Evolutionary conservation across 306 rosid species (phyloP), one percentile per base, ranked within the genome.

Genomic region (Acmispon strigosus): DNA sequence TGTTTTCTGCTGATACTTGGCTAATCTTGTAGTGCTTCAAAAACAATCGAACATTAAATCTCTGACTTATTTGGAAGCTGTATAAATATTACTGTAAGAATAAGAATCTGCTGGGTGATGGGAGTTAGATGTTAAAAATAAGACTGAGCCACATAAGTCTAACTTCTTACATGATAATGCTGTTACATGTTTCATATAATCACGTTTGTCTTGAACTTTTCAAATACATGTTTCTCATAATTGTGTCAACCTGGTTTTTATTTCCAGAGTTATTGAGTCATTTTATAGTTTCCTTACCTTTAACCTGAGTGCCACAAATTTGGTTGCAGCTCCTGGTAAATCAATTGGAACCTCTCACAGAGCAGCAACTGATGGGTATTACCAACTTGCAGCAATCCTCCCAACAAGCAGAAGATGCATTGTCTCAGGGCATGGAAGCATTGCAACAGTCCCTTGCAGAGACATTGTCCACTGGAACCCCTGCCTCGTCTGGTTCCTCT

Each of bases 361-460:
- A 94, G 80, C 96, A 91, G 84, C 99, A 94, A 77, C 62, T 90
- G 78, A 69, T 82, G 62, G 96, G 92, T 47, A 82, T 94, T 56
- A 89, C 82, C 53, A 94, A 91, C 84, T 84, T 94, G 82, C 99
- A 90, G 80, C 92, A 90, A 55, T 91, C 99, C 15, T 94, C 99
- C 15, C 99, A 91, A 78, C 97, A 94, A 70, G 99, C 96, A 6
- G 99, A 94, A 84, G 99, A 94, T 76, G 99, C 99, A 19, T 86
- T 94, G 79, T 94, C 97, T 73, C 99, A 94, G 75, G 99, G 99
- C 47, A 94, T 91, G 99, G 99, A 94, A 69, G 96, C 97, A 47
- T 82, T 94, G 81, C 99, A 91, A 56, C 99, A 91, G 74, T 90
- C 97, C 72, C 88, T 94, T 8, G 87, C 96, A 0, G 97, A 94